A percentile compares a stretch with the other conserved stretches of the same genome.
These are phyloP conservation scores for Aspergillus sparsus DNA, from an alignment of 495 filamentous ascomycete species.

Conservation along the genomic window DNA sequence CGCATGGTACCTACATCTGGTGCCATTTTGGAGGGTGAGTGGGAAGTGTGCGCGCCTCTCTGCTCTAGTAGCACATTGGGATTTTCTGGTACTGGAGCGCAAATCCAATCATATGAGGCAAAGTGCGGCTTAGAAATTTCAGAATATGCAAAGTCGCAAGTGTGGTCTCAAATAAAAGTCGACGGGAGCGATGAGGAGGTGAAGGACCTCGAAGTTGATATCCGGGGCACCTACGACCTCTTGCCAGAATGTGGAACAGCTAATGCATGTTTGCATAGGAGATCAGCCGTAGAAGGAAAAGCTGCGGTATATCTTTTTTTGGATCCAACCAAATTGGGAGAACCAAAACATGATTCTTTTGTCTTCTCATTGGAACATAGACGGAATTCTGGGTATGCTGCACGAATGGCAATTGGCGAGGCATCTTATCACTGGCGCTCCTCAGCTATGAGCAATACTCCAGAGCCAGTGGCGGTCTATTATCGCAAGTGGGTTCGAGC, in stretches of 20 bases:
- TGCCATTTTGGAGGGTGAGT: constrained; percentile 46
- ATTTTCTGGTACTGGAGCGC: constrained; percentile 28
- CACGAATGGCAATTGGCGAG: constrained; percentile 50
- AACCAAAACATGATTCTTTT: constrained; percentile 56
- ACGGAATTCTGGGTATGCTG: constrained; percentile 55
- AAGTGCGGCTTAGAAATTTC: constrained; percentile 43
- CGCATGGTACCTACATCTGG: constrained; percentile 40
- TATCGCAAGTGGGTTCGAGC: constrained; percentile 29
- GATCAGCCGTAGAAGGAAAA: constrained; percentile 17
- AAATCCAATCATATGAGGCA: constrained; percentile 30
- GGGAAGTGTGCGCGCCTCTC: constrained; percentile 53
- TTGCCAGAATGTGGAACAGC: constrained; percentile 70
- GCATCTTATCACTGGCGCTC: constrained; percentile 39
- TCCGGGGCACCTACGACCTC: constrained; percentile 58
- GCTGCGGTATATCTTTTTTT: constrained; percentile 63
- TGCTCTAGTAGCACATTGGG: constrained; percentile 25
- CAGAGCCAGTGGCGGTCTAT: constrained; percentile 25
- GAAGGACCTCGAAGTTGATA: constrained; percentile 38
- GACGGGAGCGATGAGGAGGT: constrained; percentile 30
- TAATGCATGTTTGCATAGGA: constrained; percentile 56
- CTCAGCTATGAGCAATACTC: constrained; percentile 3
- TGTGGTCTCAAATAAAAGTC: constrained; percentile 44
- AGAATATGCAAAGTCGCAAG: constrained; percentile 34
- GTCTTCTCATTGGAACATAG: constrained; percentile 61
- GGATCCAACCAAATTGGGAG: constrained; percentile 54